phyloP scores from a whole-genome alignment of 441 rosid species.

The Metrosideros polymorpha region DNA sequence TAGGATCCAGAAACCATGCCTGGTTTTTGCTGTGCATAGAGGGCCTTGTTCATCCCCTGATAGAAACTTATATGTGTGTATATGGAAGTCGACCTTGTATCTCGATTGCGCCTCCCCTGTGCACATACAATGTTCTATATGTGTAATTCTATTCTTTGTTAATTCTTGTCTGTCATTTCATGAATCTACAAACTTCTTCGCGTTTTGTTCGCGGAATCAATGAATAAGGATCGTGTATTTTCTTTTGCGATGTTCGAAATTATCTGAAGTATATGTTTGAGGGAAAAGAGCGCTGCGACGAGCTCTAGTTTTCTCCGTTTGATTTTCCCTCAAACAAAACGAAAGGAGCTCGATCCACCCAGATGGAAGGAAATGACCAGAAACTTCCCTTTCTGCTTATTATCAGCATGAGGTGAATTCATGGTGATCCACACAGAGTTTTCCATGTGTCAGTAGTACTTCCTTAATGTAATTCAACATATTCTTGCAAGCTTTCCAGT shows the following conservation, averaged over 20 bases:
- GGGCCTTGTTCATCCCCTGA: not conserved
- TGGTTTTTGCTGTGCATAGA: not conserved
- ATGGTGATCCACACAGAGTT: not conserved
- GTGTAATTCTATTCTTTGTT: not conserved
- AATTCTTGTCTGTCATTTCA: not conserved
- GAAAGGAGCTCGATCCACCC: not conserved
- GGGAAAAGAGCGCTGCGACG: not conserved
- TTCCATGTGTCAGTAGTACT: not conserved
- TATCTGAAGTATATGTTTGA: not conserved
- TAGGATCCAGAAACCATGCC: not conserved
- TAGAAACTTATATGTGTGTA: not conserved
- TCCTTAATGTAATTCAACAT: not conserved
- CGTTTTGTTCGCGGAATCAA: not conserved
- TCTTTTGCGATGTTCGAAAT: not conserved
- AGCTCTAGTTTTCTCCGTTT: not conserved
- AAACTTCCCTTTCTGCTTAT: not conserved
- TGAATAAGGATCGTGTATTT: not conserved
- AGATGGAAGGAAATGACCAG: not conserved
- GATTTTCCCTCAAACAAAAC: not conserved
- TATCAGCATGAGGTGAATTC: not conserved
- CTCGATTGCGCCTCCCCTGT: not conserved
- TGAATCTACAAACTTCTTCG: not conserved
- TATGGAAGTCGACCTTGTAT: not conserved
- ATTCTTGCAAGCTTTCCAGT: not conserved
- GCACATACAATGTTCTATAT: not conserved